Evolutionary conservation across 2,329 filamentous ascomycete genomes (phyloP).

Genomic region (Calonectria hongkongensis): DNA sequence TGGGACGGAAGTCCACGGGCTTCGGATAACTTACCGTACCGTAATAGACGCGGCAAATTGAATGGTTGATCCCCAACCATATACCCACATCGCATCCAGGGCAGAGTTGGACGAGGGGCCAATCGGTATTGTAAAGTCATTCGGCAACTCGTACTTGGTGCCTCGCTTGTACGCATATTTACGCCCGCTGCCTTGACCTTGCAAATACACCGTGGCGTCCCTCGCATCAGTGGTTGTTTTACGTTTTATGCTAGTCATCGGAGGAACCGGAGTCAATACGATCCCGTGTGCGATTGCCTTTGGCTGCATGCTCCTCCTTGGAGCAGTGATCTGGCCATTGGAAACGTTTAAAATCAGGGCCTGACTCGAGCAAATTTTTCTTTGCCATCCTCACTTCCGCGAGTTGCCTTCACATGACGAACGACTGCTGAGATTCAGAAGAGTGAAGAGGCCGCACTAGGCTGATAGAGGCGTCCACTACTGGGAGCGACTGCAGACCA

Average conservation of each 20-base stretch:
- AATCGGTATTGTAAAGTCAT: constrained; percentile 37
- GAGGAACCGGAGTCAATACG: constrained; percentile 6
- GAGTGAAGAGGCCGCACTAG: neutral
- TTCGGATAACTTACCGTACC: constrained; percentile 32
- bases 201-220: constrained; percentile 22
- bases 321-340: constrained; percentile 5
- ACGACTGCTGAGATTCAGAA: neutral
- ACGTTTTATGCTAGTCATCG: constrained; percentile 11
- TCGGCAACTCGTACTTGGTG: constrained; percentile 35
- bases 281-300: neutral
- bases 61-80: constrained; percentile 37
- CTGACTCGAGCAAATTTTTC: neutral
- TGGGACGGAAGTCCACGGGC: constrained; percentile 36
- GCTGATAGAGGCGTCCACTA: constrained; percentile 1
- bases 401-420: neutral
- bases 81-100: constrained; percentile 38
- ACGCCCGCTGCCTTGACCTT: constrained; percentile 34
- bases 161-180: constrained; percentile 40
- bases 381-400: neutral
- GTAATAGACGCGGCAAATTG: constrained; percentile 38
- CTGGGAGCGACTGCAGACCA: constrained; percentile 4
- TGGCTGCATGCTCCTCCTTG: constrained; percentile 1
- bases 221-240: neutral
- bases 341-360: neutral
- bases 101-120: constrained; percentile 19